These are phyloP conservation scores for Elsinoe necatrix DNA, from an alignment of 2,329 filamentous ascomycete species.

Conservation along the genomic window DNA sequence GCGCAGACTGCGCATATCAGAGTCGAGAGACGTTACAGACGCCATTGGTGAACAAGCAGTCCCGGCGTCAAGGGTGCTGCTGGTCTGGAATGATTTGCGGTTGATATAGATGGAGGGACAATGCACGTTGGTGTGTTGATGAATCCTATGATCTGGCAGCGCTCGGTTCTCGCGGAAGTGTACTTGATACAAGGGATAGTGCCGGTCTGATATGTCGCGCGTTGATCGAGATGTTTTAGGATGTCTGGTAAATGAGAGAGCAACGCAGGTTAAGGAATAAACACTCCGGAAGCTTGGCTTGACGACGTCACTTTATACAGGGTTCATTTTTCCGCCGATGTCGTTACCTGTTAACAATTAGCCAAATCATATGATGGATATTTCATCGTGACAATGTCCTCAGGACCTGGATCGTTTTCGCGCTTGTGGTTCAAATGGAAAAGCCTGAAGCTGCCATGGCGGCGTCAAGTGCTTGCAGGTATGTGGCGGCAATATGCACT, in stretches of 20 bases:
- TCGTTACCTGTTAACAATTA: not conserved
- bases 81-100: not conserved
- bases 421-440: slow-evolving; percentile 56
- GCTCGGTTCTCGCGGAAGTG: not conserved
- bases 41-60: slow-evolving; percentile 49
- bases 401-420: slow-evolving; percentile 31
- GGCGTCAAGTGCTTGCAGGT: slow-evolving; percentile 52
- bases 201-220: not conserved
- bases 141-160: not conserved
- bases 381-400: slow-evolving; percentile 28
- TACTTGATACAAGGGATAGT: not conserved
- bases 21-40: slow-evolving; percentile 86
- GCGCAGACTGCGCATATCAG: slow-evolving; percentile 88
- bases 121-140: not conserved
- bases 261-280: not conserved
- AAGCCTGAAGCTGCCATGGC: slow-evolving; percentile 53
- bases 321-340: not conserved
- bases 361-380: not conserved
- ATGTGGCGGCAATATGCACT: slow-evolving; percentile 20
- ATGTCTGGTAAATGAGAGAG: slow-evolving; percentile 1
- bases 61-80: not conserved
- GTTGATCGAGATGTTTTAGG: not conserved
- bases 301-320: not conserved
- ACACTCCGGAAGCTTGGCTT: not conserved
- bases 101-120: not conserved